These are phyloP conservation scores for Waitea zeae DNA, from an alignment of 1,284 basidiomycete species.

Conservation along the genomic window DNA sequence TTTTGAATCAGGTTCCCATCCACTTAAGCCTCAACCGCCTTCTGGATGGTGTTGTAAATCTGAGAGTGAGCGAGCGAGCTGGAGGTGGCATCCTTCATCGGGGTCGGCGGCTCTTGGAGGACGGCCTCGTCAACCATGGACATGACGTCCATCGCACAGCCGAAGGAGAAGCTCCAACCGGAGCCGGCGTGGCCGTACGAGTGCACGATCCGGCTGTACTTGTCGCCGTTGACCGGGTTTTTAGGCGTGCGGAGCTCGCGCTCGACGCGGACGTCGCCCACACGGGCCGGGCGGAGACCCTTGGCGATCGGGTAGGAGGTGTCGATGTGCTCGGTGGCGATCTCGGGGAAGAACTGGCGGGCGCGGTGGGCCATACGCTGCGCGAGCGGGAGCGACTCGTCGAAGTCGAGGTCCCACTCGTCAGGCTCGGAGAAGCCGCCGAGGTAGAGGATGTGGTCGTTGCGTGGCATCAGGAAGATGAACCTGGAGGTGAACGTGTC, in stretches of 20 bases:
- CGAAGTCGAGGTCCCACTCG: conserved; percentile 13
- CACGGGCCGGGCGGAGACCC: conserved; percentile 17
- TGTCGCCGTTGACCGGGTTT: no score
- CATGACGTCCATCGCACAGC: conserved; percentile 9
- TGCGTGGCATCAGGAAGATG: conserved; percentile 17
- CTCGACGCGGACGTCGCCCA: conserved; percentile 17
- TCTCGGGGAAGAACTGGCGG: conserved; percentile 16
- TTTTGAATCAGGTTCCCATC: no score
- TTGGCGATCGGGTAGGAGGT: conserved; percentile 14
- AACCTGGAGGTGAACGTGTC: neutral
- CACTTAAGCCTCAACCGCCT: no score
- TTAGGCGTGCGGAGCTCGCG: conserved; percentile 11
- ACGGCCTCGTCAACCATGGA: no score
- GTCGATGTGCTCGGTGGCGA: conserved; percentile 16
- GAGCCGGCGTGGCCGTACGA: conserved; percentile 18
- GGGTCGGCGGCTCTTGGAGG: no score
- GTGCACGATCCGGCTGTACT: conserved; percentile 15
- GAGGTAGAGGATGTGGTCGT: conserved; percentile 15
- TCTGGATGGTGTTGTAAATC: no score
- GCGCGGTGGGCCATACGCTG: conserved; percentile 16
- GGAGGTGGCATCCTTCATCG: no score
- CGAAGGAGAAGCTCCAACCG: no score
- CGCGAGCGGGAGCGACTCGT: no score
- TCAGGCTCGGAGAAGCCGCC: conserved; percentile 16
- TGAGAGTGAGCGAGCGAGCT: no score